phyloP scores from a whole-genome alignment of 176 grass and related monocot genomes.

The Ensete glaucum region DNA sequence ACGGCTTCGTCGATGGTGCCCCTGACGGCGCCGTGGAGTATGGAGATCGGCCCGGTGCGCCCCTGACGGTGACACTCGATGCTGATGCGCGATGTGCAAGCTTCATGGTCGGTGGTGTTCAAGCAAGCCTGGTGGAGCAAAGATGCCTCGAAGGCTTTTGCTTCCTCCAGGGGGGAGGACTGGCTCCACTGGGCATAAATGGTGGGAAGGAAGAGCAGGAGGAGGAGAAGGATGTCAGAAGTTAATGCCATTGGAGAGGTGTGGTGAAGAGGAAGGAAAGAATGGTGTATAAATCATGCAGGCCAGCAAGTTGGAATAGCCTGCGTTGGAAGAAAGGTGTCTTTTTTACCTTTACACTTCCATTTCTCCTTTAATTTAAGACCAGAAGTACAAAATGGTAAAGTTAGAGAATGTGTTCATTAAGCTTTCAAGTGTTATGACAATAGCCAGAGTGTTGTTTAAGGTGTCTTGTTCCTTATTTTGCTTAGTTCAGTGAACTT shows the following conservation, averaged over 20 bases:
- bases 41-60: slow-evolving; percentile 40
- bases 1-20: slow-evolving; percentile 61
- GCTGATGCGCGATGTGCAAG: slow-evolving; percentile 48
- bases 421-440: background rate
- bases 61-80: slow-evolving; percentile 24
- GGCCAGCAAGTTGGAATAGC: background rate
- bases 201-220: slow-evolving; percentile 9
- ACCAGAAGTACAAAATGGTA: background rate
- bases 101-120: slow-evolving; percentile 27
- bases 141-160: slow-evolving; percentile 62
- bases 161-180: slow-evolving; percentile 32
- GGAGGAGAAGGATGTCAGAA: background rate
- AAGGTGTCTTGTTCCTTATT: background rate
- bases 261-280: background rate
- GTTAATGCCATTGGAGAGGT: slow-evolving; percentile 19
- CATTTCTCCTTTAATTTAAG: background rate
- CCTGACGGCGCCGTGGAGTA: slow-evolving; percentile 61
- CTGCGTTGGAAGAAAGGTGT: slow-evolving; percentile 13
- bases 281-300: slow-evolving; percentile 1
- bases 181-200: background rate
- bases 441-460: background rate
- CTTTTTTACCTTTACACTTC: slow-evolving; percentile 3
- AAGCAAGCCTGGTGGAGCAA: slow-evolving; percentile 83
- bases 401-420: background rate
- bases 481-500: background rate